A percentile compares a stretch with the other conserved stretches of the same genome.
Evolutionary conservation across 2,329 filamentous ascomycete species (phyloP).

Genomic region (Elsinoe australis): DNA sequence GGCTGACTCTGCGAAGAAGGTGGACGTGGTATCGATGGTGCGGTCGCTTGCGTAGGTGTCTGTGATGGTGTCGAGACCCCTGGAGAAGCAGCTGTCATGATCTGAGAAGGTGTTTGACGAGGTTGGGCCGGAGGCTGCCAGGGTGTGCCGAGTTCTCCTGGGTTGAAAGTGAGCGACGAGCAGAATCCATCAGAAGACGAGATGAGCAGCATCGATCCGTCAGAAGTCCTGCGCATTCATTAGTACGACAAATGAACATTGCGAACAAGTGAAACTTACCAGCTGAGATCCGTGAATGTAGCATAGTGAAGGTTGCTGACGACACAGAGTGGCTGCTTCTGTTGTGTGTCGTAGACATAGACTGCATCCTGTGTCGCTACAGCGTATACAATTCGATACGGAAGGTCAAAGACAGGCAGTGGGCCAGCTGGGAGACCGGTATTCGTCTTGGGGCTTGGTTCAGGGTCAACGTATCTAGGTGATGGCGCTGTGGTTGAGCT

Average conservation of each 20-base stretch:
- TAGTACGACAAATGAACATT: too few species aligned
- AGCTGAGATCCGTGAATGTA: conserved; percentile 92
- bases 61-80: conserved; percentile 24
- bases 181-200: conserved; percentile 99
- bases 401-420: conserved; percentile 66
- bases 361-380: conserved; percentile 96
- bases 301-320: conserved; percentile 97
- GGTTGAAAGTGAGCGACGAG: conserved; percentile 75
- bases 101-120: conserved; percentile 31
- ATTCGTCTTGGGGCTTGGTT: conserved; percentile 43
- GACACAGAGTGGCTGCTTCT: conserved; percentile 84
- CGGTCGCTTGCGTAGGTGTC: conserved; percentile 17
- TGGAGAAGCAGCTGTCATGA: conserved; percentile 29
- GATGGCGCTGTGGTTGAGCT: conserved; percentile 49
- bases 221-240: conserved; percentile 54
- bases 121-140: conserved; percentile 58
- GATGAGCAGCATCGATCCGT: conserved; percentile 74
- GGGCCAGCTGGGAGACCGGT: conserved; percentile 41
- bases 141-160: conserved; percentile 75
- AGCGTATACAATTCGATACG: conserved; percentile 92
- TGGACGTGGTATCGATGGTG: conserved; percentile 17
- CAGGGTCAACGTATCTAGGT: conserved; percentile 44
- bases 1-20: conserved; percentile 19
- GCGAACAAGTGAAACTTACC: too few species aligned
- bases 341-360: conserved; percentile 91